Base-by-base conservation (phyloP, 495 filamentous ascomycete genomes). In the Xylaria flabelliformis region DNA sequence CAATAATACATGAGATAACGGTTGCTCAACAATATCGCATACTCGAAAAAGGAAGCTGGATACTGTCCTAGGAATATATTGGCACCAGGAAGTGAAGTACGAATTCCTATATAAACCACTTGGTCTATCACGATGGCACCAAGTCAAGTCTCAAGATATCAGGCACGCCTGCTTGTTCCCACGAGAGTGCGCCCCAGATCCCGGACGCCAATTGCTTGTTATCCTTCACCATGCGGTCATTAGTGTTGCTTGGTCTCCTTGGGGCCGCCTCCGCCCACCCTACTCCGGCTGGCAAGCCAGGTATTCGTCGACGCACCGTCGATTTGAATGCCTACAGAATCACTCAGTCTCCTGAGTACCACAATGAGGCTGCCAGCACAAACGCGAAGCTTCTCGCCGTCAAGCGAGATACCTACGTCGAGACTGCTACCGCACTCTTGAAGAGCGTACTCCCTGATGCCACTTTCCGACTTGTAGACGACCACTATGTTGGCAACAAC, bases 401-500 rank as follows among this genome's bases (percentile, higher is more conserved):
- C 63, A 80, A 79, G 67, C 76, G 77, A 24, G 71, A 64, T 0
- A 73, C 76, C 21, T 82, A 82, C 53, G 77, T 82, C 50, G 76
- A 78, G 19, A 78, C 80, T 34, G 80, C 80, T 10, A 79, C 77
- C 24, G 76, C 75, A 39, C 77, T 80, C 29, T 75, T 82, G 55
- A 78, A 79, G 75, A 73, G 50, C 32, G 58, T 72, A n/a, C 72
- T 53, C 36, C 80, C 80, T 1, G 68, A 73, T 10, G 72, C 73
- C 69, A 74, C 76, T 12, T 85, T 87, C 75, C 80, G 80, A 39
- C 66, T 84, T 15, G 81, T 83, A n/a, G 77, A 84, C 10, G 76
- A 83, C 70, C 81, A 82, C 73, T 86, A 85, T 26, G 78, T 83
- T 39, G 79, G 79, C 29, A 79, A 76, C 64, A 85, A 87, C 53